These are phyloP conservation scores for Kazachstania viticola DNA, from an alignment of 805 yeast genomes.

Conservation along the genomic window DNA sequence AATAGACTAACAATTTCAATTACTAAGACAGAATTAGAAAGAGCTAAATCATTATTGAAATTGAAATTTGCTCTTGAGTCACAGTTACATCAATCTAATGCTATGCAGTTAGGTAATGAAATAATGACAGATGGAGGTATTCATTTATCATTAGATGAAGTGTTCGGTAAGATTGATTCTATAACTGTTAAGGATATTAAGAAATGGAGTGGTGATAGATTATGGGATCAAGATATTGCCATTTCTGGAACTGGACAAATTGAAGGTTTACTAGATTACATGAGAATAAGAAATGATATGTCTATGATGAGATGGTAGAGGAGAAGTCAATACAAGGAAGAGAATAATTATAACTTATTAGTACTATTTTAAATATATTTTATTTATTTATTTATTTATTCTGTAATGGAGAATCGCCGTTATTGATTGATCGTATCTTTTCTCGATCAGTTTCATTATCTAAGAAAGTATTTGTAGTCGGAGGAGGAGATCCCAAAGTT, in stretches of 20 bases:
- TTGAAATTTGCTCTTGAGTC: constrained; percentile 36
- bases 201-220: constrained; percentile 62
- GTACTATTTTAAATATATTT: neutral
- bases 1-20: constrained; percentile 69
- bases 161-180: constrained; percentile 50
- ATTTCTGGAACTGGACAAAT: constrained; percentile 77
- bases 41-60: constrained; percentile 66
- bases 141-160: constrained; percentile 48
- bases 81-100: neutral
- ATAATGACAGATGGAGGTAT: constrained; percentile 31
- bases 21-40: constrained; percentile 64
- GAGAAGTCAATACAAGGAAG: too few relatives aligned
- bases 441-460: too few relatives aligned
- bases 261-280: constrained; percentile 75
- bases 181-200: constrained; percentile 48
- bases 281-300: constrained; percentile 81
- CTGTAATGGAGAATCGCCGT: too few relatives aligned
- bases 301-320: constrained; percentile 75
- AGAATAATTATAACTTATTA: too few relatives aligned
- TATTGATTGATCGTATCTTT: too few relatives aligned
- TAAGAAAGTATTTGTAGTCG: too few relatives aligned
- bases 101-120: constrained; percentile 4
- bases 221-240: constrained; percentile 81
- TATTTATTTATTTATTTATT: neutral
- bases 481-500: too few relatives aligned